Percentiles rank a stretch among this genome's conserved stretches.
These are phyloP conservation scores for Gastrolobium bilobum DNA, from an alignment of 306 rosid genomes.

Conservation along the genomic window DNA sequence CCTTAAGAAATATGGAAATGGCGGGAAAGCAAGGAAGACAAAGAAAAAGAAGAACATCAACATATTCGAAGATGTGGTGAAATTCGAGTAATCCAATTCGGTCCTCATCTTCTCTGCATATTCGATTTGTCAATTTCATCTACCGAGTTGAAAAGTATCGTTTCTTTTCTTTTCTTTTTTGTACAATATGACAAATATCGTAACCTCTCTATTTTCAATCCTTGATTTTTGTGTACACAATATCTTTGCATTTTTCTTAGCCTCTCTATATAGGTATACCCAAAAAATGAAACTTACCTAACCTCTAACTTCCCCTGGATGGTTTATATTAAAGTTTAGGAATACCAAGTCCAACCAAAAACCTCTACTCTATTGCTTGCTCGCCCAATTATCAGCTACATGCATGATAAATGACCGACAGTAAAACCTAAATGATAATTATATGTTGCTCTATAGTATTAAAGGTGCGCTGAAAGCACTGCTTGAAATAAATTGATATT, in stretches of 20 bases:
- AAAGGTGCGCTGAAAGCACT: too few relatives aligned
- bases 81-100: slow-evolving; percentile 72
- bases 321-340: slow-evolving; percentile 25
- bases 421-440: slow-evolving; percentile 46
- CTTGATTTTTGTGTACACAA: neutral
- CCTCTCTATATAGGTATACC: too few relatives aligned
- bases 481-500: too few relatives aligned
- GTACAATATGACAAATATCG: neutral
- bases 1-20: slow-evolving; percentile 9
- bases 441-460: too few relatives aligned
- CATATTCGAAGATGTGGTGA: slow-evolving; percentile 61
- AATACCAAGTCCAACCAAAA: slow-evolving; percentile 30
- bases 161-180: neutral
- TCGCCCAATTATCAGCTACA: slow-evolving; percentile 28
- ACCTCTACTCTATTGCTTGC: slow-evolving; percentile 5
- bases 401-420: slow-evolving; percentile 41
- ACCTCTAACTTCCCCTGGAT: neutral
- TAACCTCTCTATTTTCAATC: neutral
- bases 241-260: neutral
- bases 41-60: neutral
- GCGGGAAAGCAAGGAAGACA: neutral
- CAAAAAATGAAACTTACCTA: slow-evolving; percentile 19
- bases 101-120: slow-evolving; percentile 53
- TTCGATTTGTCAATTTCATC: slow-evolving; percentile 40
- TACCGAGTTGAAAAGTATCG: neutral